Percentiles rank a stretch among this genome's conserved stretches.
phyloP scores from a whole-genome alignment of 1,284 basidiomycete genomes.

The Fomitopsis palustris region DNA sequence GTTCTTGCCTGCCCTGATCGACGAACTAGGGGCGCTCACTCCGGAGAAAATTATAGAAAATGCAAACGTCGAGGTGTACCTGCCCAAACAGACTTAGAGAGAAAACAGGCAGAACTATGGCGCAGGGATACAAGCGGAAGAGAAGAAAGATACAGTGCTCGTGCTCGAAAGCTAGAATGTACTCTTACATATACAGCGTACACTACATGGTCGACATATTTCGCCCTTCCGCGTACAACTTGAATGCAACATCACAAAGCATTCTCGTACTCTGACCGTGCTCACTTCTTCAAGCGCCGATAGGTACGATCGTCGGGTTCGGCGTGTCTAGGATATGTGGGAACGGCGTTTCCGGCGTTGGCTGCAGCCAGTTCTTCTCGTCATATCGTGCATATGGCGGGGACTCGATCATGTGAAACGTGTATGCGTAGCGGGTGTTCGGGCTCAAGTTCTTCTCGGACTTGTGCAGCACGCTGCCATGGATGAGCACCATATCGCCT shows the following conservation, averaged over 20 bases:
- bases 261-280: too few species aligned
- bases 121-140: too few species aligned
- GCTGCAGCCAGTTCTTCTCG: slow-evolving; percentile 87
- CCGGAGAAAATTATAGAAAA: slow-evolving; percentile 46
- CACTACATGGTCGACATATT: not conserved
- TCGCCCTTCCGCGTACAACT: too few species aligned
- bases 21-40: slow-evolving; percentile 69
- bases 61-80: slow-evolving; percentile 46
- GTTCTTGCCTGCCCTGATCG: slow-evolving; percentile 85
- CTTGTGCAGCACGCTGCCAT: slow-evolving; percentile 87
- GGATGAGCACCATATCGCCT: slow-evolving; percentile 88
- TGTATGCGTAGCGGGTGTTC: slow-evolving; percentile 85
- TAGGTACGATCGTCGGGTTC: slow-evolving; percentile 21
- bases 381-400: slow-evolving; percentile 65
- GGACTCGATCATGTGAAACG: slow-evolving; percentile 89
- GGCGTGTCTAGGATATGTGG: slow-evolving; percentile 55
- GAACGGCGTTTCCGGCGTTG: slow-evolving; percentile 79
- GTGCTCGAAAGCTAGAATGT: not conserved
- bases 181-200: not conserved
- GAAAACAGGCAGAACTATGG: not conserved
- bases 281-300: slow-evolving; percentile 16
- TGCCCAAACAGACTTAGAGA: not conserved
- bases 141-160: not conserved
- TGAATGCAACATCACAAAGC: not conserved
- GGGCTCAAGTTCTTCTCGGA: slow-evolving; percentile 76